Evolutionary conservation across 2,329 filamentous ascomycete species (phyloP).

Genomic region (Ilyonectria sp.): DNA sequence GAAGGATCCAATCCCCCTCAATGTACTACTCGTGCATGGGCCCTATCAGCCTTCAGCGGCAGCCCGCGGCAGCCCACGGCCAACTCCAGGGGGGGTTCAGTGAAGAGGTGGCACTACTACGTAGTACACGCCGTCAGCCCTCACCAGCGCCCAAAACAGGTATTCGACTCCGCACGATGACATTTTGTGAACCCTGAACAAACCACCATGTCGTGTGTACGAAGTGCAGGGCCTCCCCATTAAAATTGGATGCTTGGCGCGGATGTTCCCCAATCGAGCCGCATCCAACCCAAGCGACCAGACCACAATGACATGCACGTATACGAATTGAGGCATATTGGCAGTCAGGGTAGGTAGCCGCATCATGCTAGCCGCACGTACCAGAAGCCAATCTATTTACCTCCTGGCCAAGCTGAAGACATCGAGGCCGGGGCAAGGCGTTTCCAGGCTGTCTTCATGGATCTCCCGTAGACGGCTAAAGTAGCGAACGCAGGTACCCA

Average conservation of each 20-base stretch:
- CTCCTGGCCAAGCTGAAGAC: neutral
- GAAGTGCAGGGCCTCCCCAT: constrained; percentile 21
- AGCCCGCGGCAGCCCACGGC: neutral
- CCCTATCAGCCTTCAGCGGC: neutral
- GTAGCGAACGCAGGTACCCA: constrained; percentile 12
- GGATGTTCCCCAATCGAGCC: constrained; percentile 7
- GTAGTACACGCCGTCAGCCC: neutral
- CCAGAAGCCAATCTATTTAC: neutral
- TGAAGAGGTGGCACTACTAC: neutral
- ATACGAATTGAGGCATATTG: constrained; percentile 7
- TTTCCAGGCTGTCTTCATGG: neutral
- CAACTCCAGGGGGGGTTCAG: neutral
- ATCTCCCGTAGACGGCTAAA: neutral
- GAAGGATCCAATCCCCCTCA: neutral
- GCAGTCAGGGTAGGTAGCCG: neutral
- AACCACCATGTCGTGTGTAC: constrained; percentile 25
- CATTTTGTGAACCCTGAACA: neutral
- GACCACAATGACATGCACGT: constrained; percentile 31
- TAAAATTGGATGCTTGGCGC: constrained; percentile 30
- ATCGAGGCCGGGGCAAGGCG: neutral
- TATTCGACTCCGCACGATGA: neutral
- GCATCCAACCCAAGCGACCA: constrained; percentile 3
- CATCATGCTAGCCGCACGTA: neutral
- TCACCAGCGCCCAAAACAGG: neutral
- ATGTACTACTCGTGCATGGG: neutral